Evolutionary conservation across 306 rosid species (phyloP).

Genomic region (Crotalaria pallida): DNA sequence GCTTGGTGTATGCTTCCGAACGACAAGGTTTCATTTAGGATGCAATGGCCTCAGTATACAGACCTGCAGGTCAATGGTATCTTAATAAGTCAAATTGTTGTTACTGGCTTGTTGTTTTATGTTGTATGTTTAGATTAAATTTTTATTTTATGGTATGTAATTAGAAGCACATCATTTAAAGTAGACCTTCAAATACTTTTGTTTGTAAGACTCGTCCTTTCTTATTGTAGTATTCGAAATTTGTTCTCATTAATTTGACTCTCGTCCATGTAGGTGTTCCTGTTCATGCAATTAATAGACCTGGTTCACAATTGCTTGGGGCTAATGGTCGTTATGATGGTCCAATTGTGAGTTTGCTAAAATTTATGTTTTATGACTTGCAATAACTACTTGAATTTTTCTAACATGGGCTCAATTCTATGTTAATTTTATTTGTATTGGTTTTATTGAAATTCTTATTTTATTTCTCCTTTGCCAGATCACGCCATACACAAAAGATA

Average conservation of each 20-base stretch:
- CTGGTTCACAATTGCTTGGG: slow-evolving; percentile 91
- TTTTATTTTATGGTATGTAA: neutral
- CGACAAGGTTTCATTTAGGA: too few relatives aligned
- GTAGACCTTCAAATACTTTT: neutral
- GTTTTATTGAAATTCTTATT: slow-evolving; percentile 16
- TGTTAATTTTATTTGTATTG: neutral
- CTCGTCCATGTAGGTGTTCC: slow-evolving; percentile 52
- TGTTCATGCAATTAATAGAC: slow-evolving; percentile 87
- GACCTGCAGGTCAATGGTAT: too few relatives aligned
- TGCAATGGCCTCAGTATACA: too few relatives aligned
- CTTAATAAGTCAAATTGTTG: too few relatives aligned
- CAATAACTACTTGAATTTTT: too few relatives aligned
- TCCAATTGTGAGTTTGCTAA: slow-evolving; percentile 65
- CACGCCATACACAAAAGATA: slow-evolving; percentile 70
- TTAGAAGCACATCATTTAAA: neutral
- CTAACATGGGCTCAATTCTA: neutral
- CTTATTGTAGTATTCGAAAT: neutral
- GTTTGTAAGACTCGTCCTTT: neutral
- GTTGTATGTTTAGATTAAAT: neutral
- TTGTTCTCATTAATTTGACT: neutral
- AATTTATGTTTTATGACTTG: neutral
- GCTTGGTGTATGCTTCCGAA: too few relatives aligned
- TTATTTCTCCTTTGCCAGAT: slow-evolving; percentile 56
- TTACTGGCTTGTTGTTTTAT: neutral
- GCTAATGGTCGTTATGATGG: slow-evolving; percentile 99